Conservation (phyloP, 2,329 filamentous ascomycete genomes). For the Emmonsiellopsis sp. region DNA sequence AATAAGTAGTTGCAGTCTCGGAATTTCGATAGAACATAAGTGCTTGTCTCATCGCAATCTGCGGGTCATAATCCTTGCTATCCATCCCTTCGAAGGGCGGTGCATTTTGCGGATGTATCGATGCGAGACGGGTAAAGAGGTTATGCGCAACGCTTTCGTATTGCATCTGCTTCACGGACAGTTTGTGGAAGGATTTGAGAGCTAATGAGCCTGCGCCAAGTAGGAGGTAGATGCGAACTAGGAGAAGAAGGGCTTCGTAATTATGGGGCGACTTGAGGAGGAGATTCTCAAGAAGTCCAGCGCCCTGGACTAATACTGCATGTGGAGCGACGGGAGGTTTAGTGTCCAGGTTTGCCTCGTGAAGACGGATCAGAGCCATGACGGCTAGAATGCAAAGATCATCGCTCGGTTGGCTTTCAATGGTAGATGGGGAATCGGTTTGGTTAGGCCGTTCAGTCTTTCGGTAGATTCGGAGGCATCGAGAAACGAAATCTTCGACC, state of each 20-base stretch:
- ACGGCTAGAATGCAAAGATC: constrained; percentile 35
- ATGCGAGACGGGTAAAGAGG: constrained; percentile 37
- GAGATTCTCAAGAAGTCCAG: constrained; percentile 30
- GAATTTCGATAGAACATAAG: constrained; percentile 33
- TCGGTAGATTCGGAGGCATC: constrained; percentile 29
- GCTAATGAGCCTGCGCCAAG: constrained; percentile 38
- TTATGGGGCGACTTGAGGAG: constrained; percentile 36
- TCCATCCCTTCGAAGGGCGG: constrained; percentile 31
- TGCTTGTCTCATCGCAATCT: constrained; percentile 29
- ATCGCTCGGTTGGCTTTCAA: constrained; percentile 35
- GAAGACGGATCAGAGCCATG: constrained; percentile 30
- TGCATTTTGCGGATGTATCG: constrained; percentile 35
- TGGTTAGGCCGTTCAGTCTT: constrained; percentile 2
- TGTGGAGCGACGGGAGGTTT: constrained; percentile 16
- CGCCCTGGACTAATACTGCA: constrained; percentile 21
- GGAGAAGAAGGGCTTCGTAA: constrained; percentile 35
- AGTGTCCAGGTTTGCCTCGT: constrained; percentile 12
- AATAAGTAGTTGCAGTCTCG: constrained; percentile 26
- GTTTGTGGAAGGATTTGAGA: constrained; percentile 34
- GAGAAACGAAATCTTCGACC: constrained; percentile 28
- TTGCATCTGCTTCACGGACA: constrained; percentile 41
- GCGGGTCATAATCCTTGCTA: constrained; percentile 33
- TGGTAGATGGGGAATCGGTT: constrained; percentile 21
- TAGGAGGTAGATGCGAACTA: constrained; percentile 35
- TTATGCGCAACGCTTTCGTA: constrained; percentile 39